Conservation (phyloP, 2,329 filamentous ascomycete genomes). For the Ophiostoma perfectum region DNA sequence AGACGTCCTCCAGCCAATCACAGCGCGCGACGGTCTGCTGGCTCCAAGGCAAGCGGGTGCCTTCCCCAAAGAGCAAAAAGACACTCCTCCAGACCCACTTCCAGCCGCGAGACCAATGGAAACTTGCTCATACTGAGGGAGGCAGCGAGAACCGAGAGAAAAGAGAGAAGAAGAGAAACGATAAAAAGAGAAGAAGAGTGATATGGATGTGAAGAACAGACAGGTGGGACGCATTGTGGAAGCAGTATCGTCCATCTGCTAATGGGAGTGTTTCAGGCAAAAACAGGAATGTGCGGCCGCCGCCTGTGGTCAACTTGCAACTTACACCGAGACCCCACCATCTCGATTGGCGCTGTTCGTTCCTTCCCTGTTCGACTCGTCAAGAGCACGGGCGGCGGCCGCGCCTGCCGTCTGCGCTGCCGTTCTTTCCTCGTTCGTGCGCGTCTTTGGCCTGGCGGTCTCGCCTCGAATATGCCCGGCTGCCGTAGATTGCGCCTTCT, state of each 20-base stretch:
- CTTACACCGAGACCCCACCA: slow-evolving; percentile 1
- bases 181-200: not conserved
- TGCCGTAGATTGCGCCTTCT: no score
- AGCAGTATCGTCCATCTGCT: no score
- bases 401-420: no score
- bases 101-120: slow-evolving; percentile 22
- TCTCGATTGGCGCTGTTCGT: not conserved
- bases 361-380: not conserved
- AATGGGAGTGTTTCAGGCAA: no score
- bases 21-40: not conserved
- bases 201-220: not conserved
- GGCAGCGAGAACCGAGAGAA: slow-evolving; percentile 1
- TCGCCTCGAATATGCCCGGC: no score
- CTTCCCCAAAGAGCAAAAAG: not conserved
- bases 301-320: not conserved
- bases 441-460: no score
- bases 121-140: slow-evolving; percentile 26
- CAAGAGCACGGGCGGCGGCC: not conserved
- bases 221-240: no score
- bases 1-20: not conserved
- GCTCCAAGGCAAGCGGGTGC: not conserved
- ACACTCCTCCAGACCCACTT: slow-evolving; percentile 13
- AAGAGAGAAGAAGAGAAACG: not conserved
- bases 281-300: no score
- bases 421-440: no score